A percentile compares a stretch with the other conserved stretches of the same genome.
Evolutionary conservation across 192 early-diverging fungal genomes (phyloP).

Genomic region (Paraglomus brasilianum): DNA sequence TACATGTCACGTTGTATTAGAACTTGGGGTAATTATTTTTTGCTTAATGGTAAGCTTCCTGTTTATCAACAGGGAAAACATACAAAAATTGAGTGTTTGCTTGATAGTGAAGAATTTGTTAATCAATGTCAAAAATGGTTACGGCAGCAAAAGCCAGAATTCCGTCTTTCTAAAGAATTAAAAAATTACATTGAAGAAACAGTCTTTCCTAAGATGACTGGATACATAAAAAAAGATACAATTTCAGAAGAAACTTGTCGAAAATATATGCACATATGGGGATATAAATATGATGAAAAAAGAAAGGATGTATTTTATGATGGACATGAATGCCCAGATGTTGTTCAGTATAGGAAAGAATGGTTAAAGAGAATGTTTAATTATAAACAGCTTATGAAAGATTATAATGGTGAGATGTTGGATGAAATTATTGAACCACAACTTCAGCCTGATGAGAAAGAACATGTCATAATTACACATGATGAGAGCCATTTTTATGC

Average conservation of each 20-base stretch:
- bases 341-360: constrained; percentile 21
- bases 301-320: constrained; percentile 31
- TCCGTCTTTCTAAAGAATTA: neutral
- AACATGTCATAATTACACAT: constrained; percentile 11
- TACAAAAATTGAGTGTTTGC: constrained; percentile 2
- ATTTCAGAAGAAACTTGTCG: constrained; percentile 3
- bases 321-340: constrained; percentile 30
- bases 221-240: neutral
- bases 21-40: constrained; percentile 2
- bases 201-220: constrained; percentile 12
- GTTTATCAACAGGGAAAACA: constrained; percentile 8
- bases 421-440: constrained; percentile 12
- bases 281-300: constrained; percentile 26
- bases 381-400: constrained; percentile 28
- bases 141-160: neutral
- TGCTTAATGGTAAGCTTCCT: neutral
- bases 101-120: constrained; percentile 4
- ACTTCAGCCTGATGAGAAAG: constrained; percentile 16
- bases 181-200: constrained; percentile 20
- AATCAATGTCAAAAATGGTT: constrained; percentile 16
- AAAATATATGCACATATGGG: constrained; percentile 13
- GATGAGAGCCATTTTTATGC: constrained; percentile 33
- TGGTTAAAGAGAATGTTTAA: constrained; percentile 31
- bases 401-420: constrained; percentile 16
- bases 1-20: constrained; percentile 6